Evolutionary conservation across 2,329 filamentous ascomycete species (phyloP).

Genomic region (Pseudogymnoascus sp.): DNA sequence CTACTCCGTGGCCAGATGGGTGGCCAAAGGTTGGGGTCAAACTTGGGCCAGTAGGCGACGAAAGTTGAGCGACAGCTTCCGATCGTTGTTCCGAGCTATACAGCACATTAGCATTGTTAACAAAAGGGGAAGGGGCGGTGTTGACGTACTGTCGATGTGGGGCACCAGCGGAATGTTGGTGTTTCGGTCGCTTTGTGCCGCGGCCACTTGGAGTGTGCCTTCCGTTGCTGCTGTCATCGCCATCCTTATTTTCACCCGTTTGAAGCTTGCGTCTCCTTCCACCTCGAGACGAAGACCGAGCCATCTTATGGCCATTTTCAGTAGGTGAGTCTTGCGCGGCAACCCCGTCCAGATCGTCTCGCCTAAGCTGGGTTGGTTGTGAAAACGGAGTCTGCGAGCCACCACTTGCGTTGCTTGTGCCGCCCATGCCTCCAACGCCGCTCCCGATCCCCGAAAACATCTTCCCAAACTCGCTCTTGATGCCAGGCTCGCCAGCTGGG

Average conservation of each 20-base stretch:
- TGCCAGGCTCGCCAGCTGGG: slow-evolving; percentile 74
- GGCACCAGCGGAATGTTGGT: slow-evolving; percentile 40
- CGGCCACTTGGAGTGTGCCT: slow-evolving; percentile 51
- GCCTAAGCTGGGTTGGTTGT: slow-evolving; percentile 35
- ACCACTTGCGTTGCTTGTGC: slow-evolving; percentile 42
- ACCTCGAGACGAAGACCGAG: slow-evolving; percentile 37
- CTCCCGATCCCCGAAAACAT: slow-evolving; percentile 92
- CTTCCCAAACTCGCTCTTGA: slow-evolving; percentile 89
- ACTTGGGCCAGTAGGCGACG: slow-evolving; percentile 37
- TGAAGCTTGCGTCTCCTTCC: slow-evolving; percentile 65
- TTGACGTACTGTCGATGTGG: slow-evolving; percentile 59
- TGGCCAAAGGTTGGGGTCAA: slow-evolving; percentile 41
- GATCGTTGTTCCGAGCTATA: slow-evolving; percentile 47
- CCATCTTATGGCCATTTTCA: slow-evolving; percentile 32
- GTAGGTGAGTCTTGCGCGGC: slow-evolving; percentile 36
- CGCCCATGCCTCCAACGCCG: slow-evolving; percentile 50
- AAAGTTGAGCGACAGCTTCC: slow-evolving; percentile 41
- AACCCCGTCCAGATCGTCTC: slow-evolving; percentile 44
- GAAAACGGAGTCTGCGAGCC: slow-evolving; percentile 45
- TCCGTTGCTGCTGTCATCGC: slow-evolving; percentile 61
- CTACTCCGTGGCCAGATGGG: slow-evolving; percentile 39
- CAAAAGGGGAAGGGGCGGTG: not conserved
- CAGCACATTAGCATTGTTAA: slow-evolving; percentile 18
- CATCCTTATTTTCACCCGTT: slow-evolving; percentile 63
- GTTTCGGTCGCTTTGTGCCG: slow-evolving; percentile 61